Evolutionary conservation across 2,329 filamentous ascomycete species (phyloP).

Genomic region (Exutisphaerella laricina): DNA sequence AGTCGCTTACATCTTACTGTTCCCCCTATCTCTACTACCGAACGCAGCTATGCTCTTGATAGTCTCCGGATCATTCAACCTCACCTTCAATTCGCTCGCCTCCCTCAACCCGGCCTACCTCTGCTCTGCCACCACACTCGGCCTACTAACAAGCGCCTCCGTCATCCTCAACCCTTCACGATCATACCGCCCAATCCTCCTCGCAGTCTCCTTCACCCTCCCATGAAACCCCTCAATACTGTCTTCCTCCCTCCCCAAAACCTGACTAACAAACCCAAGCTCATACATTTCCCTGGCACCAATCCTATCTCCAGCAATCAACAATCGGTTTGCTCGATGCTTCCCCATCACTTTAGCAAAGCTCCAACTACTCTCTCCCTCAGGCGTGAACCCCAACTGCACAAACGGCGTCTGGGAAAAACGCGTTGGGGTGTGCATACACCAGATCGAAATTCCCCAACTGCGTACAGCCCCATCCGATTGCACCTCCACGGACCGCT

Average conservation of each 20-base stretch:
- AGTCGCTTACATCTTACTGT: no score
- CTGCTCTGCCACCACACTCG: conserved; percentile 1
- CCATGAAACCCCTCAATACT: background rate
- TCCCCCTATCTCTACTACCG: no score
- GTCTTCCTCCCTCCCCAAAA: conserved; percentile 2
- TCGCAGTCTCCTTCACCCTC: conserved; percentile 5
- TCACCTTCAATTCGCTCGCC: conserved; percentile 6
- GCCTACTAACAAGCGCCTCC: background rate
- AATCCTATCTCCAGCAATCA: conserved; percentile 3
- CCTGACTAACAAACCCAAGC: conserved; percentile 5
- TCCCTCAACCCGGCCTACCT: conserved; percentile 4
- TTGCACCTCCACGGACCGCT: conserved; percentile 6
- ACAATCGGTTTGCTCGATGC: conserved; percentile 2
- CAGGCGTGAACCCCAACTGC: conserved; percentile 1
- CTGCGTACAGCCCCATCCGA: conserved; percentile 9
- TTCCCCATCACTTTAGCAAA: conserved; percentile 6
- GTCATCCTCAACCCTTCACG: conserved; percentile 2
- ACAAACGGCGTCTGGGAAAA: conserved; percentile 7
- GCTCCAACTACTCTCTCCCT: background rate
- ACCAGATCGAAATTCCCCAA: conserved; percentile 8
- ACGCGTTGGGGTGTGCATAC: conserved; percentile 4
- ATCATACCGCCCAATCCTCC: conserved; percentile 2
- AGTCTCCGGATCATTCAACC: conserved; percentile 8
- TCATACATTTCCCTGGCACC: conserved; percentile 6
- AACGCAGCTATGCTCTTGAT: conserved; percentile 6